These are phyloP conservation scores for Botryotinia convoluta DNA, from an alignment of 2,329 filamentous ascomycete genomes.

Conservation along the genomic window DNA sequence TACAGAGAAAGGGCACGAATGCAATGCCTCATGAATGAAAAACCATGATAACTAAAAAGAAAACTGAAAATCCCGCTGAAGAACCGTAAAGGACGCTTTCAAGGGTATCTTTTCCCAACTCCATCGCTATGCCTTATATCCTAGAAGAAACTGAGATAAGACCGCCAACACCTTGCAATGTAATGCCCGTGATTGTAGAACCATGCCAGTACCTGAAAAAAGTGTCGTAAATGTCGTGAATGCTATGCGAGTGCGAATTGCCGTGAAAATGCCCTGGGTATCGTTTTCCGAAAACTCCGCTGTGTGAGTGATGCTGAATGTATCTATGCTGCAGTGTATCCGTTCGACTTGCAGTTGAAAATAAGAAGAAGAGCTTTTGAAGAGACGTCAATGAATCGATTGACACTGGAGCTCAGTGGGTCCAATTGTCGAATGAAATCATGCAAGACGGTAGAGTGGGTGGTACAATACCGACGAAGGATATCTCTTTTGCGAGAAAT, in stretches of 20 bases:
- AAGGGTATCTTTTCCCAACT: slow-evolving; percentile 6
- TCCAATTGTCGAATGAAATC: background rate
- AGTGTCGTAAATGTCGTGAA: background rate
- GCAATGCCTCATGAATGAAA: background rate
- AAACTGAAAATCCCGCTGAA: background rate
- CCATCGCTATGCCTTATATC: background rate
- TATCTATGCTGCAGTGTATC: background rate
- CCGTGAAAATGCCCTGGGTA: background rate
- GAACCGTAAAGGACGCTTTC: background rate
- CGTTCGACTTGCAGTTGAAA: background rate
- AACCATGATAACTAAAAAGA: background rate
- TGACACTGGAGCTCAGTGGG: background rate
- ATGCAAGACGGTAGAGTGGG: background rate
- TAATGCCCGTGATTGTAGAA: background rate
- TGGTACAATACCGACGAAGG: background rate
- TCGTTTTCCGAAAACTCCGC: background rate
- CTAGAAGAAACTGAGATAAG: background rate
- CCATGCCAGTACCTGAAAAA: background rate
- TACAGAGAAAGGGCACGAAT: background rate
- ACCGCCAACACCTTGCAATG: background rate
- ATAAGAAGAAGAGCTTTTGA: background rate
- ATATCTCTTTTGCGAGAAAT: background rate
- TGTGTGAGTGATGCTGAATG: background rate
- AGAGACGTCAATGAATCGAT: background rate
- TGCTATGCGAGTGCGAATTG: background rate